A percentile compares a stretch with the other conserved stretches of the same genome.
Evolutionary conservation across 106 monocot genomes (phyloP).

Genomic region (Phalaenopsis aphrodite): DNA sequence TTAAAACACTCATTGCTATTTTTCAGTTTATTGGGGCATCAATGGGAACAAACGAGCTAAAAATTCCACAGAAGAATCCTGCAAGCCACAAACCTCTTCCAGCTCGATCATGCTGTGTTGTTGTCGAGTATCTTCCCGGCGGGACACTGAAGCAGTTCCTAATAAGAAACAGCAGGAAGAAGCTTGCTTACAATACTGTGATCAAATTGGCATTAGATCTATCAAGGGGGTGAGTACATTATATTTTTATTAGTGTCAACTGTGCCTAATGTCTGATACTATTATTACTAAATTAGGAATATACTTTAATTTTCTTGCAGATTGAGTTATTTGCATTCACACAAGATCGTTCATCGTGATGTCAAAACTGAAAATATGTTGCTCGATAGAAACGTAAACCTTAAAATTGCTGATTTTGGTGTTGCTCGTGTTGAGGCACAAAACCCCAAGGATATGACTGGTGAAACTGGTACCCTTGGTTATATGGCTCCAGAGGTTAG

Average conservation of each 20-base stretch:
- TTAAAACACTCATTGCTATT: background rate
- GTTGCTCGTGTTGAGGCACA: constrained; percentile 86
- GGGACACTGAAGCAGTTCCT: constrained; percentile 59
- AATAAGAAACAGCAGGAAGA: constrained; percentile 41
- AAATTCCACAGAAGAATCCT: constrained; percentile 41
- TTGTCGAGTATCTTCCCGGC: constrained; percentile 58
- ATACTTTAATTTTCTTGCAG: constrained; percentile 16
- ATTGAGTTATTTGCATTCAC: constrained; percentile 72
- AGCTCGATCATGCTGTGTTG: constrained; percentile 34
- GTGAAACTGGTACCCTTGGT: constrained; percentile 68
- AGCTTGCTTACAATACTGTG: constrained; percentile 51
- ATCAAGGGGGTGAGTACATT: constrained; percentile 43
- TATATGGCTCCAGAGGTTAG: constrained; percentile 87
- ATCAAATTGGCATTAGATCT: constrained; percentile 64
- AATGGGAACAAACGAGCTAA: constrained; percentile 40
- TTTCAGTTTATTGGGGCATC: constrained; percentile 34
- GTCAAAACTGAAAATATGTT: constrained; percentile 89
- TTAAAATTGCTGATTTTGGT: constrained; percentile 80
- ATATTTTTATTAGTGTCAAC: background rate
- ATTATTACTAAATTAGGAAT: background rate
- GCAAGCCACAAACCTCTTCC: background rate
- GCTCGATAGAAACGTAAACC: constrained; percentile 32
- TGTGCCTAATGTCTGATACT: background rate
- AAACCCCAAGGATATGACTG: constrained; percentile 69
- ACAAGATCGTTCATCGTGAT: constrained; percentile 81